Percentiles rank a stretch among this genome's conserved stretches.
phyloP scores from a whole-genome alignment of 768 basidiomycete species.

The Tulasnella sp. region DNA sequence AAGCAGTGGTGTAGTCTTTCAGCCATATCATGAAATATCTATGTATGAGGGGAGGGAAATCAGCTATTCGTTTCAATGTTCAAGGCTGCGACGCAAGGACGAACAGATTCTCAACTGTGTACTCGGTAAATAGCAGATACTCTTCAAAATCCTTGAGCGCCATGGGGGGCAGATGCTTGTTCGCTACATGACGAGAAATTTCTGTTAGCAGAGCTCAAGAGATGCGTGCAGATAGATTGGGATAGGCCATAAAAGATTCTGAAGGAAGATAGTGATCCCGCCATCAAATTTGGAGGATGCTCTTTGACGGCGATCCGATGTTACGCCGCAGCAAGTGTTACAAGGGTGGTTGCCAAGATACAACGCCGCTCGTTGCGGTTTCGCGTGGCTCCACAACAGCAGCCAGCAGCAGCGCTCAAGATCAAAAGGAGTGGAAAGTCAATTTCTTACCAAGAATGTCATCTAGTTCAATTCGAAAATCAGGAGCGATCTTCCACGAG shows the following conservation, averaged over 20 bases:
- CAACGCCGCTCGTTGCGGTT: too few relatives aligned
- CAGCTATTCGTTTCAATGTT: not conserved
- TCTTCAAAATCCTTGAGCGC: constrained; percentile 16
- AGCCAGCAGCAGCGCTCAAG: not conserved
- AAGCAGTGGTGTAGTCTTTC: not conserved
- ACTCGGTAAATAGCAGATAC: constrained; percentile 12
- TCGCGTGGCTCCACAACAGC: too few relatives aligned
- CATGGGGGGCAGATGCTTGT: constrained; percentile 9
- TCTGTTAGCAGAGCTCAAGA: too few relatives aligned
- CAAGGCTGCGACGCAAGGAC: not conserved
- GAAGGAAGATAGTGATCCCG: too few relatives aligned
- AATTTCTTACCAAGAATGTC: constrained; percentile 13
- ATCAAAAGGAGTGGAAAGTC: not conserved
- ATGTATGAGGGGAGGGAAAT: not conserved
- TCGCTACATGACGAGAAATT: not conserved
- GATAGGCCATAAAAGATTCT: too few relatives aligned
- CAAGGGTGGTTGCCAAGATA: too few relatives aligned
- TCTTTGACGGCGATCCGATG: too few relatives aligned
- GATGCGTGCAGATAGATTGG: too few relatives aligned
- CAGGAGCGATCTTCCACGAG: not conserved
- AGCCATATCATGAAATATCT: constrained; percentile 13
- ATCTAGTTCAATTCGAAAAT: constrained; percentile 1
- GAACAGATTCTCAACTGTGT: constrained; percentile 13
- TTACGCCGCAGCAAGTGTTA: too few relatives aligned
- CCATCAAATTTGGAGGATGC: too few relatives aligned